These are phyloP conservation scores for Amanita subjunquillea DNA, from an alignment of 768 basidiomycete species.

Conservation along the genomic window DNA sequence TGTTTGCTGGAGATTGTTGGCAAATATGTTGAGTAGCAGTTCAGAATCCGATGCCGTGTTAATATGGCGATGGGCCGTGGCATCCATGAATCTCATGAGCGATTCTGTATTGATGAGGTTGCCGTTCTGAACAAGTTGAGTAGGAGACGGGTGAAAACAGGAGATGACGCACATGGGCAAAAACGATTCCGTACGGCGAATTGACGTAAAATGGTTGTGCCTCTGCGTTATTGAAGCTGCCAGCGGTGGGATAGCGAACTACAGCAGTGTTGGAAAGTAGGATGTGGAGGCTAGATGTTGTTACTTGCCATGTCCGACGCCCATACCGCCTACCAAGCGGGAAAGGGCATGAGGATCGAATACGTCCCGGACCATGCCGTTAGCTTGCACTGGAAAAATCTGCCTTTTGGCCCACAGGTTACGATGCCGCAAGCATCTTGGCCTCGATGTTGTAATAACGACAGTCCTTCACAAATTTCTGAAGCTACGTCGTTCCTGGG, in stretches of 20 bases:
- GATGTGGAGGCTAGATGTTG: slow-evolving; percentile 3
- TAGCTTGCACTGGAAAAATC: slow-evolving; percentile 96
- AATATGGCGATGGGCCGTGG: slow-evolving; percentile 94
- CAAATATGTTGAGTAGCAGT: slow-evolving; percentile 93
- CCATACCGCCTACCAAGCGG: slow-evolving; percentile 87
- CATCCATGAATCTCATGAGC: slow-evolving; percentile 90
- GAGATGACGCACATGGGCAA: slow-evolving; percentile 73
- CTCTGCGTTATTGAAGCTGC: slow-evolving; percentile 92
- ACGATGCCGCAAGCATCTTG: slow-evolving; percentile 98
- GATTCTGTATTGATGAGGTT: slow-evolving; percentile 90
- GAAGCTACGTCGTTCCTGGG: slow-evolving; percentile 62
- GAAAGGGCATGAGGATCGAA: slow-evolving; percentile 75
- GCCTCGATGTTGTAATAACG: slow-evolving; percentile 90
- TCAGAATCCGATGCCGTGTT: slow-evolving; percentile 99
- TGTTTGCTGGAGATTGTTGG: slow-evolving; percentile 94
- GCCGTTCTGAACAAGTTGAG: slow-evolving; percentile 60
- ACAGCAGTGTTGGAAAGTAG: slow-evolving; percentile 6
- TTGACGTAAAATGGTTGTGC: slow-evolving; percentile 99
- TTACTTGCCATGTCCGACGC: slow-evolving; percentile 84
- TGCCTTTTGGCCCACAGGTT: slow-evolving; percentile 90
- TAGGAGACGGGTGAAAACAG: neutral
- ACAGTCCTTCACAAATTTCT: slow-evolving; percentile 93
- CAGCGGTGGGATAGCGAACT: slow-evolving; percentile 98
- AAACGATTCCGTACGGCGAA: slow-evolving; percentile 98
- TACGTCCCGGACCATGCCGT: slow-evolving; percentile 98